Evolutionary conservation across 2,329 filamentous ascomycete genomes (phyloP).

Genomic region (Trichophyton simii): DNA sequence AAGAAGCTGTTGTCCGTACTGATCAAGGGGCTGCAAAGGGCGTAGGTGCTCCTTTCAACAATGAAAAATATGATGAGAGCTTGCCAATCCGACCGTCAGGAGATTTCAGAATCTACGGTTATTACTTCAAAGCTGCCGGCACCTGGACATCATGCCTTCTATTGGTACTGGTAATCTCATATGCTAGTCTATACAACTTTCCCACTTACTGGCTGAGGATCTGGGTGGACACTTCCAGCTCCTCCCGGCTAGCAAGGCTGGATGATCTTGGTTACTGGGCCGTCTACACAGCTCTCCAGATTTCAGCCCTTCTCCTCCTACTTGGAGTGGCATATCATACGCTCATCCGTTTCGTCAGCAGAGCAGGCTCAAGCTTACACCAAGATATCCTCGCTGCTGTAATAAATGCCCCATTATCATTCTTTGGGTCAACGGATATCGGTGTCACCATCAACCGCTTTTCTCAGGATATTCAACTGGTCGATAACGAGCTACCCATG

Average conservation of each 20-base stretch:
- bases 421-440: constrained; percentile 31
- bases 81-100: background rate
- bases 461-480: constrained; percentile 34
- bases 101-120: background rate
- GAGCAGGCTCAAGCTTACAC: constrained; percentile 17
- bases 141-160: background rate
- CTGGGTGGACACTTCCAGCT: background rate
- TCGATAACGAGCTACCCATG: constrained; percentile 33
- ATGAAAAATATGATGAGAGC: background rate
- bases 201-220: background rate
- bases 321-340: constrained; percentile 13
- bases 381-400: constrained; percentile 14
- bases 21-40: background rate
- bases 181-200: background rate
- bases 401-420: constrained; percentile 28
- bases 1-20: background rate
- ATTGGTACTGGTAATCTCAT: background rate
- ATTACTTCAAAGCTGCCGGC: background rate
- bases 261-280: constrained; percentile 9
- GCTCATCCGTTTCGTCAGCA: constrained; percentile 15
- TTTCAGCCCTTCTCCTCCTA: constrained; percentile 16
- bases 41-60: background rate
- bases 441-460: constrained; percentile 33
- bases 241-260: background rate
- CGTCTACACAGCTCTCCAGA: constrained; percentile 19